Evolutionary conservation across 2,329 filamentous ascomycete species (phyloP), one percentile per base, ranked within the genome.

Genomic region (Diaporthe humulicola): DNA sequence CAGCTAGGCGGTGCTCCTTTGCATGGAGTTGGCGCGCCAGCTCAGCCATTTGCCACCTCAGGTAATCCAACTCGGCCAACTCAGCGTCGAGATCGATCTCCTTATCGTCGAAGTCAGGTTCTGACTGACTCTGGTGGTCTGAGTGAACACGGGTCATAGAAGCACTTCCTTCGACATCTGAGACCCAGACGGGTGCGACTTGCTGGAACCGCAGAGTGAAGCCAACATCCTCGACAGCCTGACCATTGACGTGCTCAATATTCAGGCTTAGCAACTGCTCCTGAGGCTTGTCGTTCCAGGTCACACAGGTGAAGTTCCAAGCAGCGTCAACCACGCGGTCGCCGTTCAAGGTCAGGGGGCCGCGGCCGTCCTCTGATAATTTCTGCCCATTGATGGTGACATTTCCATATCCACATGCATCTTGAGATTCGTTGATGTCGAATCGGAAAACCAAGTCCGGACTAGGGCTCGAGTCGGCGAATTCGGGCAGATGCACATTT

Each of bases 271-370:
- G 79, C 19, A 85, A 78, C 78, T 89, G 87, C 66, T 85, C 85
- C 66, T 85, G 80, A 17, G 84, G 82, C 52, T 82, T 79, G 33
- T 83, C 81, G 72, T 84, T 83, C 69, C 84, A 81, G 19, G 83
- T 82, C 52, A 86, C 80, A 76, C 88, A 90, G 74, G 84, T 83
- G 73, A 88, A 86, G 22, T 81, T 79, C 88, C 88, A 90, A 67
- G 83, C 82, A 73, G 86, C 87, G 30, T 82, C 79, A 70, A 89
- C 81, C 67, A 82, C 77, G 72, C 80, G 81, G 73, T 84, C 84
- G 38, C 83, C 78, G 40, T 84, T 81, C 56, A 85, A 81, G 19
- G 81, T 80, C 72, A 90, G 80, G 28, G 82, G 78, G 28, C 87
- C 87, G 40, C 83, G 83, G 66, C 87, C 87, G 57, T 84, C 82